Evolutionary conservation across 768 basidiomycete genomes (phyloP).

Genomic region (Hysterangium stoloniferum): DNA sequence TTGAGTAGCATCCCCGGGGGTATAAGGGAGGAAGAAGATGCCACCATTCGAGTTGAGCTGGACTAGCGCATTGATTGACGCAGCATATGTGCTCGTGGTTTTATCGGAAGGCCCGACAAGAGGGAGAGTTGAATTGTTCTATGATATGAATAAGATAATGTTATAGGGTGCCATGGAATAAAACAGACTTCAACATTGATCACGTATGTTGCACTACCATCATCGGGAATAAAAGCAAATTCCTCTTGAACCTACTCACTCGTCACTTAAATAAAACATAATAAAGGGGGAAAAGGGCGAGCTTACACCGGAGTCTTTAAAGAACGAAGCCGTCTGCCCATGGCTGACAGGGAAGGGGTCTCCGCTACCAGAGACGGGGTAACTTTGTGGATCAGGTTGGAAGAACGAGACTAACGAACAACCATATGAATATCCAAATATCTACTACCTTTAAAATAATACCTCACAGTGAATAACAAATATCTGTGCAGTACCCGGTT

Average conservation of each 20-base stretch:
- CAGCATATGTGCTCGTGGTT: conserved; percentile 55
- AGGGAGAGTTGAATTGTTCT: conserved; percentile 58
- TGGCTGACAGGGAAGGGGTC: conserved; percentile 56
- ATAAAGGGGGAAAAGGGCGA: neutral
- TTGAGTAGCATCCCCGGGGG: conserved; percentile 32
- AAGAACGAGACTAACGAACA: conserved; percentile 56
- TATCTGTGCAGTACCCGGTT: conserved; percentile 66
- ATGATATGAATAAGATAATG: neutral
- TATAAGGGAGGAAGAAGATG: conserved; percentile 55
- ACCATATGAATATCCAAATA: neutral
- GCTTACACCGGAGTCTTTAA: conserved; percentile 45
- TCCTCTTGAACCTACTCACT: conserved; percentile 52
- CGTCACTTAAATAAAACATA: neutral
- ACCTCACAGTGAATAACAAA: conserved; percentile 85
- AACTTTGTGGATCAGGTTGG: conserved; percentile 63
- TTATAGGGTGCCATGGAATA: too few relatives aligned
- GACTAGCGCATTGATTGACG: conserved; percentile 50
- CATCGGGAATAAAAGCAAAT: conserved; percentile 72
- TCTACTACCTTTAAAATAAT: too few relatives aligned
- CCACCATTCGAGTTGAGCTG: conserved; percentile 58
- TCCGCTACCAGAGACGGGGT: conserved; percentile 37
- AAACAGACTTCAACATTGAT: conserved; percentile 54
- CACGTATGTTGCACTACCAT: conserved; percentile 65
- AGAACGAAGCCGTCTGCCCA: conserved; percentile 66
- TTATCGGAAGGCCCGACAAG: conserved; percentile 53